Conservation (phyloP, 1,284 basidiomycete species). For the Cutaneotrichosporon cutaneum region DNA sequence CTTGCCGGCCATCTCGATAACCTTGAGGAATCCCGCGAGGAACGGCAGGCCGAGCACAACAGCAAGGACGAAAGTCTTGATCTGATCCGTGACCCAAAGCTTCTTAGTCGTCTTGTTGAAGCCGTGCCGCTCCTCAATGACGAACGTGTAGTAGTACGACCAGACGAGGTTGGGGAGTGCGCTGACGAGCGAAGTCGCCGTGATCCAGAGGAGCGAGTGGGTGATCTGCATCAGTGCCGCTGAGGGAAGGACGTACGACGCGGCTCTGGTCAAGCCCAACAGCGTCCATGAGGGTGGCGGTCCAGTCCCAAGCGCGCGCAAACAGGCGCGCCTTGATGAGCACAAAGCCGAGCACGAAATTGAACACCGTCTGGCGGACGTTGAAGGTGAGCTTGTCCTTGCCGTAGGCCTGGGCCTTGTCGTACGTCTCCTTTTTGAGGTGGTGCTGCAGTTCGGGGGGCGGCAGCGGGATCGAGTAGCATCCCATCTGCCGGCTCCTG, state of each 20-base stretch:
- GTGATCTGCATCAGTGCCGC: constrained; percentile 60
- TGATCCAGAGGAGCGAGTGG: constrained; percentile 78
- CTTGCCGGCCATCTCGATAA: constrained; percentile 91
- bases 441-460: constrained; percentile 72
- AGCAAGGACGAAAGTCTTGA: constrained; percentile 76
- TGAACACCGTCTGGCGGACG: constrained; percentile 69
- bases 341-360: constrained; percentile 67
- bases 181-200: constrained; percentile 66
- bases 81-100: constrained; percentile 72
- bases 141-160: constrained; percentile 82
- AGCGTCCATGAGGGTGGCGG: constrained; percentile 41
- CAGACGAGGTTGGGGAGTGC: constrained; percentile 69
- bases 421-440: constrained; percentile 71
- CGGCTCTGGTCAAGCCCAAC: constrained; percentile 56
- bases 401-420: constrained; percentile 88
- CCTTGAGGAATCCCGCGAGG: constrained; percentile 78
- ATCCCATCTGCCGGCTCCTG: constrained; percentile 69
- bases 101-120: constrained; percentile 89
- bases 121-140: constrained; percentile 90
- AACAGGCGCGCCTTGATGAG: constrained; percentile 75
- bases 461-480: constrained; percentile 74
- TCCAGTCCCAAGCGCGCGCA: constrained; percentile 68
- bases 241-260: constrained; percentile 30
- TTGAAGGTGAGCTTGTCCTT: constrained; percentile 87
- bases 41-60: constrained; percentile 81